Evolutionary conservation across 306 rosid species (phyloP).

Genomic region (Glycine tomentella): DNA sequence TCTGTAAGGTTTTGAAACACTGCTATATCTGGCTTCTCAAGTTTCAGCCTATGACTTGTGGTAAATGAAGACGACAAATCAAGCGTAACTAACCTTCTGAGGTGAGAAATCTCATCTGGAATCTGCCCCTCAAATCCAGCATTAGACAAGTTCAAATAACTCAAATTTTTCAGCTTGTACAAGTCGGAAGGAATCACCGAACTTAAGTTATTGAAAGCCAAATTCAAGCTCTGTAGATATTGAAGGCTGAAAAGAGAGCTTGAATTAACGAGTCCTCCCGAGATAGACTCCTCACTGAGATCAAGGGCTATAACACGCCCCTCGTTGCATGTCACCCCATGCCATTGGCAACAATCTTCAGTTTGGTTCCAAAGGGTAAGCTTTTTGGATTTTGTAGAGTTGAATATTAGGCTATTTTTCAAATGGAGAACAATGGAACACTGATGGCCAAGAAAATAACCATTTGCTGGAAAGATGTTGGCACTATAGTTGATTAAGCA

Average conservation of each 20-base stretch:
- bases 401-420: neutral
- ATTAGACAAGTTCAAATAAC: constrained; percentile 43
- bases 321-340: no score
- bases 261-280: no score
- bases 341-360: no score
- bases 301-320: no score
- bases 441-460: neutral
- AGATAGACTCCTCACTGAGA: no score
- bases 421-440: neutral
- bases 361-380: no score
- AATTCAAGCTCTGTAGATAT: constrained; percentile 38
- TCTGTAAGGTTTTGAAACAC: no score
- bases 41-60: neutral
- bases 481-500: neutral
- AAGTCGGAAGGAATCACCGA: constrained; percentile 39
- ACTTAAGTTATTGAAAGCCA: constrained; percentile 32
- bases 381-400: no score
- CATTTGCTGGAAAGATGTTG: constrained; percentile 7
- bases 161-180: constrained; percentile 38
- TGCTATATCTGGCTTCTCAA: neutral
- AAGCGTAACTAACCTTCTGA: constrained; percentile 44
- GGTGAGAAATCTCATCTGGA: constrained; percentile 47
- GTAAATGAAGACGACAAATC: constrained; percentile 41
- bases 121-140: constrained; percentile 33
- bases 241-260: constrained; percentile 38